Percentiles rank a stretch among this genome's conserved stretches.
These are phyloP conservation scores for Verbena officinalis DNA, from an alignment of 257 asterid genomes.

Conservation along the genomic window DNA sequence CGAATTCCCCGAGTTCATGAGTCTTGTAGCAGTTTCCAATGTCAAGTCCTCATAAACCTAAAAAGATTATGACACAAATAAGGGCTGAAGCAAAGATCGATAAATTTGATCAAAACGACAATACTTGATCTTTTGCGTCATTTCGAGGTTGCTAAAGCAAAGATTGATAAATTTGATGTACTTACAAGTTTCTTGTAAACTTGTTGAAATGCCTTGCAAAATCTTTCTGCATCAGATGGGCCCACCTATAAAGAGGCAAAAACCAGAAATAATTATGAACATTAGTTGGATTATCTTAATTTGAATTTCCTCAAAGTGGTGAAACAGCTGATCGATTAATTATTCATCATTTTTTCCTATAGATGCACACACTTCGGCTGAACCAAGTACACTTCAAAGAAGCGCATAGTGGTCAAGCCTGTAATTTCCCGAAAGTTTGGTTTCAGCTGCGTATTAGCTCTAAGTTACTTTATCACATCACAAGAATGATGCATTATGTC, in stretches of 20 bases:
- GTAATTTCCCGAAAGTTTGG: background rate
- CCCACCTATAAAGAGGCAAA: constrained; percentile 52
- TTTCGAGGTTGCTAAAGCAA: constrained; percentile 18
- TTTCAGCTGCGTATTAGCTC: too few relatives aligned
- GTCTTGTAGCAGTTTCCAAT: constrained; percentile 58
- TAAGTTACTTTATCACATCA: background rate
- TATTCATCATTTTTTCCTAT: background rate
- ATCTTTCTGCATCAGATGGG: constrained; percentile 67
- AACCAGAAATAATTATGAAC: constrained; percentile 6
- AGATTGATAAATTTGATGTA: constrained; percentile 10
- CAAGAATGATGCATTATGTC: background rate
- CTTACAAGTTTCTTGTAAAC: constrained; percentile 74
- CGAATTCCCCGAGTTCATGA: constrained; percentile 39
- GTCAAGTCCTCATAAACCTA: constrained; percentile 77
- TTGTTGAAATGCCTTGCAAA: constrained; percentile 75
- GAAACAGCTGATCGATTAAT: background rate
- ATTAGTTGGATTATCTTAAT: constrained; percentile 9
- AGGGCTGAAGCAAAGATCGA: too few relatives aligned
- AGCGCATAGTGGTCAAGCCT: background rate
- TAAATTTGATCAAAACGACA: background rate
- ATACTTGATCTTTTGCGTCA: background rate
- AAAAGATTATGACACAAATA: constrained; percentile 22
- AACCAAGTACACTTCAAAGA: constrained; percentile 14
- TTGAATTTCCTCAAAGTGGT: constrained; percentile 1
- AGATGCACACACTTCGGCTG: background rate